A percentile compares a stretch with the other conserved stretches of the same genome.
These are phyloP conservation scores for Mycena albidolilacea DNA, from an alignment of 768 basidiomycete species.

Conservation along the genomic window DNA sequence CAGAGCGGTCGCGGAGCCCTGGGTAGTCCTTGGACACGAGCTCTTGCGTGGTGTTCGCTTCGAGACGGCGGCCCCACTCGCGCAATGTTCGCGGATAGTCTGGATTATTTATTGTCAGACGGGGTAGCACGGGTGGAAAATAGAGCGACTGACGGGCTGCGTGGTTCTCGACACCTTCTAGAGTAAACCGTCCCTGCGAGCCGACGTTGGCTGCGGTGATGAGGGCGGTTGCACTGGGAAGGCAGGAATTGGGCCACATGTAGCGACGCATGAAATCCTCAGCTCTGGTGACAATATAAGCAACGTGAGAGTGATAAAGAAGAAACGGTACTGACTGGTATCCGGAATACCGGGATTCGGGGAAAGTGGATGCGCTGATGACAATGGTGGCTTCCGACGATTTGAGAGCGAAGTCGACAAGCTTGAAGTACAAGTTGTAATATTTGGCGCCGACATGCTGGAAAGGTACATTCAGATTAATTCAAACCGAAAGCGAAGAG, in stretches of 20 bases:
- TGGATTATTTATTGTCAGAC: constrained; percentile 40
- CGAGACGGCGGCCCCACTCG: constrained; percentile 89
- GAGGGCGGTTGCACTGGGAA: constrained; percentile 89
- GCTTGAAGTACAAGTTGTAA: constrained; percentile 81
- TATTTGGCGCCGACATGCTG: constrained; percentile 69
- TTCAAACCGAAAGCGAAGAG: constrained; percentile 52
- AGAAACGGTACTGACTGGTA: constrained; percentile 71
- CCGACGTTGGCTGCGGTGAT: constrained; percentile 79
- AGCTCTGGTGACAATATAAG: constrained; percentile 56
- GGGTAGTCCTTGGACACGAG: constrained; percentile 73
- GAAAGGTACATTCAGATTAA: constrained; percentile 53
- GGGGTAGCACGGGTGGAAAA: constrained; percentile 6
- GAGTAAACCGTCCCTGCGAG: constrained; percentile 82
- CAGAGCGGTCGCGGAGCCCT: constrained; percentile 64
- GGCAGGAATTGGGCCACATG: constrained; percentile 92
- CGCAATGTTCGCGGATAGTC: constrained; percentile 94
- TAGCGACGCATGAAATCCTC: constrained; percentile 91
- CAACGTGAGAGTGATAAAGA: constrained; percentile 15
- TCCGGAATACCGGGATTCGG: constrained; percentile 74
- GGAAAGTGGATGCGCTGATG: constrained; percentile 79
- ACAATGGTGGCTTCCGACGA: constrained; percentile 76
- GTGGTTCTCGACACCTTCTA: constrained; percentile 90
- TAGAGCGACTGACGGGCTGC: constrained; percentile 72
- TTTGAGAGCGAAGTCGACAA: constrained; percentile 85
- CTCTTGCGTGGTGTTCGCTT: constrained; percentile 73